Evolutionary conservation across 495 filamentous ascomycete species (phyloP).

Genomic region (Hyaloscypha bicolor): DNA sequence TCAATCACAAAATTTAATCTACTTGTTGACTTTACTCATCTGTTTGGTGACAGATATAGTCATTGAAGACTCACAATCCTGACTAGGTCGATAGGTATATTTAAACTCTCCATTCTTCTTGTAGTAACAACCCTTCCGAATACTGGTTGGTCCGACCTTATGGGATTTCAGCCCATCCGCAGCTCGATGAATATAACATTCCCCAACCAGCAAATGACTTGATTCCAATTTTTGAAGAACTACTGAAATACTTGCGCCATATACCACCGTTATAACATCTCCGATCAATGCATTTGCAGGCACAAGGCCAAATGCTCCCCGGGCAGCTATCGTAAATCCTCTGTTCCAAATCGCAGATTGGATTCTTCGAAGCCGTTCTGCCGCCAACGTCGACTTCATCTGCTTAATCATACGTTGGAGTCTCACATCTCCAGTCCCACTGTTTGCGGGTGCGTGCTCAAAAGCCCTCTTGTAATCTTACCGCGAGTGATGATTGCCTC

Average conservation of each 20-base stretch:
- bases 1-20: too few relatives aligned
- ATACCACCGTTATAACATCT: conserved; percentile 9
- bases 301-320: conserved; percentile 9
- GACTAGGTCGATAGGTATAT: too few relatives aligned
- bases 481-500: conserved; percentile 16
- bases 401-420: conserved; percentile 11
- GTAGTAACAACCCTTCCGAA: too few relatives aligned
- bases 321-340: conserved; percentile 1
- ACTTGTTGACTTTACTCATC: too few relatives aligned
- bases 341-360: conserved; percentile 21
- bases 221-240: conserved; percentile 7
- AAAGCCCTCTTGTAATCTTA: conserved; percentile 6
- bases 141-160: too few relatives aligned
- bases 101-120: neutral
- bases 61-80: too few relatives aligned
- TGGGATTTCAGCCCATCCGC: conserved; percentile 28
- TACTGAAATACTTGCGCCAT: conserved; percentile 16
- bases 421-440: conserved; percentile 8
- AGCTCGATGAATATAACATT: conserved; percentile 29
- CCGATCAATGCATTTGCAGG: conserved; percentile 9
- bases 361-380: conserved; percentile 8
- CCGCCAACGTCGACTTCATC: neutral
- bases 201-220: conserved; percentile 23
- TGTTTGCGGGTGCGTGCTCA: conserved; percentile 1
- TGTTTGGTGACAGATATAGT: too few relatives aligned